Evolutionary conservation across 768 basidiomycete species (phyloP).

Genomic region (Naganishia vaughanmartiniae): DNA sequence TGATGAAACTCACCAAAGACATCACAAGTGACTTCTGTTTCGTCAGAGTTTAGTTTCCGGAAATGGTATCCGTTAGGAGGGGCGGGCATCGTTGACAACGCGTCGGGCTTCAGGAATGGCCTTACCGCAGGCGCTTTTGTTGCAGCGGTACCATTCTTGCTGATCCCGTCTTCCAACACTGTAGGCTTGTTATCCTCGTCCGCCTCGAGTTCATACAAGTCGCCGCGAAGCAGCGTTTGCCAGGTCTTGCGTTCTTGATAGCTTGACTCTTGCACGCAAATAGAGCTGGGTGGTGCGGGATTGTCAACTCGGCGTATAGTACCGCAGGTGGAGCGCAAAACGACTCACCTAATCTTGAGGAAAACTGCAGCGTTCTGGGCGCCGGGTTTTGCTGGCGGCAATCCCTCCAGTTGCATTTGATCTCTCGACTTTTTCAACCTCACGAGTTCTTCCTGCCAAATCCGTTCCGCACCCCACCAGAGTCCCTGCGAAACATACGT

Average conservation of each 20-base stretch:
- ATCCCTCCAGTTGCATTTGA: neutral
- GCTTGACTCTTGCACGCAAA: constrained; percentile 5
- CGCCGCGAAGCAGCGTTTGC: constrained; percentile 8
- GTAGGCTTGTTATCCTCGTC: neutral
- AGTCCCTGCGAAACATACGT: neutral
- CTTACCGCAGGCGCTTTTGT: neutral
- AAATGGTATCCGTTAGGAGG: constrained; percentile 9
- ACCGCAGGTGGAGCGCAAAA: neutral
- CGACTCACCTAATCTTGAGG: constrained; percentile 11
- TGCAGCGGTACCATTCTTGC: neutral
- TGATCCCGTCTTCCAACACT: neutral
- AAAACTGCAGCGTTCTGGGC: constrained; percentile 12
- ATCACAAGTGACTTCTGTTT: constrained; percentile 18
- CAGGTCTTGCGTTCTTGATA: constrained; percentile 15
- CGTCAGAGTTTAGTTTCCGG: constrained; percentile 11
- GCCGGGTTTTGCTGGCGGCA: neutral
- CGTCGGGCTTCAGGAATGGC: constrained; percentile 18
- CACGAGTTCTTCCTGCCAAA: constrained; percentile 21
- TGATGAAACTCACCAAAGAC: neutral
- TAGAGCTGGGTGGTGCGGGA: neutral
- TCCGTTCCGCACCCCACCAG: constrained; percentile 20
- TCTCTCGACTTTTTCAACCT: neutral
- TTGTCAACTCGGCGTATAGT: neutral
- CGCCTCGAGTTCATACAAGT: constrained; percentile 1
- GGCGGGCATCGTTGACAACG: neutral